Base-by-base conservation (phyloP, 2,329 filamentous ascomycete species). In the Emergomyces orientalis region DNA sequence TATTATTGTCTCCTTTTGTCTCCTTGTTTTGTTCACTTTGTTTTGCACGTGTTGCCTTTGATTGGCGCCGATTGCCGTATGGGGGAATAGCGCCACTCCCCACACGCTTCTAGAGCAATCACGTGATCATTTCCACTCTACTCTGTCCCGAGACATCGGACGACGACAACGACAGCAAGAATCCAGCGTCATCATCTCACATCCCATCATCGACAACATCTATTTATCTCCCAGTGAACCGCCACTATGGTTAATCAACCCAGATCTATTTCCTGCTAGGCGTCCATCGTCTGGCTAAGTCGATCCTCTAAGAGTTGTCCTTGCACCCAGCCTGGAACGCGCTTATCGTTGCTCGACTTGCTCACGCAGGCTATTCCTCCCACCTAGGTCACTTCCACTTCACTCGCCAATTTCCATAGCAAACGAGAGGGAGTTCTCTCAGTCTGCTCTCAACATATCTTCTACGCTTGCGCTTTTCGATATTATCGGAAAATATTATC, bases 321-420 rank as follows among this genome's bases (percentile, higher is more conserved):
- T 73, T 76, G 76, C 74, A 77, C 71, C 78, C 75, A 78, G 76
- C 75, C 71, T 70, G 72, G 74, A 76, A 71, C 72, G 71, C 72
- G 69, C 72, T 76, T 76, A 75, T 77, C 74, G 68, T 72, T 74
- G 74, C 74, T 77, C 76, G 73, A 74, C 71, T 70, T 75, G 76
- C 74, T 73, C 65, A 65, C 68, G 73, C 74, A 76, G 74, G 71
- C 71, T 65, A 61, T 43, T 9, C 45, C 56, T 8, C 25, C 32
- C 45, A n/a, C 17, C 3, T 41, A 57, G 25, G 37, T 59, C 61
- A 61, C 58, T 54, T 59, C 57, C 17, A 52, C 62, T 32, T 27
- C 49, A 17, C 45, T 25, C 43, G 17, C 19, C 47, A 25, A 30
- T 8, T 30, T 51, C 47, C 47, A 51, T 27, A 13, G 27, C 51